Evolutionary conservation across 2,329 filamentous ascomycete species (phyloP).

Genomic region (Claviceps purpurea): DNA sequence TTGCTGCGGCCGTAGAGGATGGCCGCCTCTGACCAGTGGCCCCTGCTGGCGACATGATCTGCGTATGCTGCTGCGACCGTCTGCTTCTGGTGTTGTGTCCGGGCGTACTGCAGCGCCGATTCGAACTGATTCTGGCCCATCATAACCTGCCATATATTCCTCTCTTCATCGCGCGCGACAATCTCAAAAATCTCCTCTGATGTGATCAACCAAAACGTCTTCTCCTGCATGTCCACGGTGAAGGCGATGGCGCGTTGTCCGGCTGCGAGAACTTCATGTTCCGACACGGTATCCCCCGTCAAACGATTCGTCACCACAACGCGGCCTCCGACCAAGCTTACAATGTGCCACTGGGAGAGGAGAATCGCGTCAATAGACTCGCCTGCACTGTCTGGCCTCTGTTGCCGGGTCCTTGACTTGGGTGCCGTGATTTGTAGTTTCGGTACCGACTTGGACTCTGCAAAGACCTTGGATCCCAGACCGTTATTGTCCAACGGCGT

Average conservation of each 20-base stretch:
- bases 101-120: conserved; percentile 72
- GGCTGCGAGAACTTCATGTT: conserved; percentile 71
- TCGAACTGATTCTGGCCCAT: conserved; percentile 79
- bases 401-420: conserved; percentile 50
- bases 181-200: conserved; percentile 86
- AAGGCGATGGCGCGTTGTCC: conserved; percentile 73
- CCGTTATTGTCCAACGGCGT: conserved; percentile 43
- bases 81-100: conserved; percentile 69
- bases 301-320: conserved; percentile 79
- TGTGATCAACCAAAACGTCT: conserved; percentile 95
- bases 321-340: conserved; percentile 69
- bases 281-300: conserved; percentile 73
- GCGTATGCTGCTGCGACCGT: conserved; percentile 84
- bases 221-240: conserved; percentile 82
- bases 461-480: conserved; percentile 62
- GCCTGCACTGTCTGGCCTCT: conserved; percentile 40
- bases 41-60: conserved; percentile 71
- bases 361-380: conserved; percentile 69
- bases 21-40: conserved; percentile 74
- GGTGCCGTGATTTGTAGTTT: conserved; percentile 58
- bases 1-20: conserved; percentile 87
- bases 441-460: conserved; percentile 64
- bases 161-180: conserved; percentile 75
- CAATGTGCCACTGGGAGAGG: conserved; percentile 85
- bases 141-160: conserved; percentile 93